Conservation (phyloP, 257 asterid genomes). For the Oldenlandia corymbosa region DNA sequence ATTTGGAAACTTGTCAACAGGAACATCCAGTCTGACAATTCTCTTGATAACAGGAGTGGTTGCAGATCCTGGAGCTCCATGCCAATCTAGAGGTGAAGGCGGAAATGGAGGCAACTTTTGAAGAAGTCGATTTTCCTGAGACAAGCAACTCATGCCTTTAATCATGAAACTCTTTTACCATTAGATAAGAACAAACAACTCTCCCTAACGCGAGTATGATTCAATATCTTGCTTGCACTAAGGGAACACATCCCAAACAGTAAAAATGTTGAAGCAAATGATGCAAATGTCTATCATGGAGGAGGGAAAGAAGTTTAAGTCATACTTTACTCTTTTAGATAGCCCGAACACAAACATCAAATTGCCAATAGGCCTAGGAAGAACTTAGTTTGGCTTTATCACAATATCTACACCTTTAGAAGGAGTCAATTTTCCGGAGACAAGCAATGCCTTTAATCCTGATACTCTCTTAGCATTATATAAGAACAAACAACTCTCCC, state of each 20-base stretch:
- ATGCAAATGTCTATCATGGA: not conserved
- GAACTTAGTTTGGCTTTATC: not conserved
- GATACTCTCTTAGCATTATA: not conserved
- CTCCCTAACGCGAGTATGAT: not conserved
- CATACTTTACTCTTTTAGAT: not conserved
- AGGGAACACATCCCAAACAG: not conserved
- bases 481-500: not conserved
- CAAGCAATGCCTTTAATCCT: slow-evolving; percentile 14
- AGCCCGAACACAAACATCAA: not conserved
- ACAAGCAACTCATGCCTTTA: slow-evolving; percentile 13
- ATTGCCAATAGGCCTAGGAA: not conserved
- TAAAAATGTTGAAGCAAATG: not conserved
- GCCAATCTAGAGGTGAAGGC: slow-evolving; percentile 51
- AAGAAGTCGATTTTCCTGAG: slow-evolving; percentile 55
- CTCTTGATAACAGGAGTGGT: slow-evolving; percentile 59
- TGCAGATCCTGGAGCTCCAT: slow-evolving; percentile 41
- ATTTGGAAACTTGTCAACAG: slow-evolving; percentile 66
- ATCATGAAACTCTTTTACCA: not conserved
- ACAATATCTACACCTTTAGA: slow-evolving; percentile 54
- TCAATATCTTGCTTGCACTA: not conserved
- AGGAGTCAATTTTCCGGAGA: slow-evolving; percentile 54
- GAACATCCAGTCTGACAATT: slow-evolving; percentile 72
- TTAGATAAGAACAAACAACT: not conserved
- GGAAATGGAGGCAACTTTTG: slow-evolving; percentile 56
- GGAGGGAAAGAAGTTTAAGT: no score